phyloP scores from a whole-genome alignment of 2,329 filamentous ascomycete species.

The Aspergillus jensenii region DNA sequence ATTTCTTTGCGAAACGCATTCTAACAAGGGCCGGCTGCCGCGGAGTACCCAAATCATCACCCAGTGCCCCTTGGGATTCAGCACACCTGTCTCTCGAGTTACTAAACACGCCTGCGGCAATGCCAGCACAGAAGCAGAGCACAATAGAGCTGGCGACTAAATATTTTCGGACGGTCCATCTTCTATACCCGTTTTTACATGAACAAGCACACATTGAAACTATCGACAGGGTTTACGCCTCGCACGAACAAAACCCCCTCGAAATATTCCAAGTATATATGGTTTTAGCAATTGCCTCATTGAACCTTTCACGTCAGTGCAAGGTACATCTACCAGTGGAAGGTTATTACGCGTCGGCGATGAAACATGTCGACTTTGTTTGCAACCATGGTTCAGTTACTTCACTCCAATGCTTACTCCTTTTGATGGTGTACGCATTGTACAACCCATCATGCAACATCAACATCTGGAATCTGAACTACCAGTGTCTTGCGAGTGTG shows the following conservation, averaged over 20 bases:
- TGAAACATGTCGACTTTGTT: slow-evolving; percentile 48
- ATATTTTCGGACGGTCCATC: slow-evolving; percentile 52
- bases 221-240: slow-evolving; percentile 38
- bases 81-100: slow-evolving; percentile 25
- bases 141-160: slow-evolving; percentile 44
- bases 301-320: slow-evolving; percentile 45
- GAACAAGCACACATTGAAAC: slow-evolving; percentile 41
- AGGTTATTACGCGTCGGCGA: slow-evolving; percentile 51
- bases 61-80: slow-evolving; percentile 11
- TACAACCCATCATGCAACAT: slow-evolving; percentile 51
- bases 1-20: slow-evolving; percentile 53
- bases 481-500: slow-evolving; percentile 54
- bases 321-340: slow-evolving; percentile 49
- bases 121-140: slow-evolving; percentile 34
- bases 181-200: slow-evolving; percentile 53
- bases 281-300: slow-evolving; percentile 54
- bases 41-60: slow-evolving; percentile 9
- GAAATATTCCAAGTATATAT: slow-evolving; percentile 52
- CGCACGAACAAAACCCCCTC: slow-evolving; percentile 26
- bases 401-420: slow-evolving; percentile 50
- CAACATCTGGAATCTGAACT: slow-evolving; percentile 57
- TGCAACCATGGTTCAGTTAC: slow-evolving; percentile 51
- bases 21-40: slow-evolving; percentile 40
- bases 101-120: slow-evolving; percentile 29
- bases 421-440: slow-evolving; percentile 49